Percentiles rank a stretch among this genome's conserved stretches.
phyloP scores from a whole-genome alignment of 1,284 basidiomycete genomes.

The Vanrija sp. region DNA sequence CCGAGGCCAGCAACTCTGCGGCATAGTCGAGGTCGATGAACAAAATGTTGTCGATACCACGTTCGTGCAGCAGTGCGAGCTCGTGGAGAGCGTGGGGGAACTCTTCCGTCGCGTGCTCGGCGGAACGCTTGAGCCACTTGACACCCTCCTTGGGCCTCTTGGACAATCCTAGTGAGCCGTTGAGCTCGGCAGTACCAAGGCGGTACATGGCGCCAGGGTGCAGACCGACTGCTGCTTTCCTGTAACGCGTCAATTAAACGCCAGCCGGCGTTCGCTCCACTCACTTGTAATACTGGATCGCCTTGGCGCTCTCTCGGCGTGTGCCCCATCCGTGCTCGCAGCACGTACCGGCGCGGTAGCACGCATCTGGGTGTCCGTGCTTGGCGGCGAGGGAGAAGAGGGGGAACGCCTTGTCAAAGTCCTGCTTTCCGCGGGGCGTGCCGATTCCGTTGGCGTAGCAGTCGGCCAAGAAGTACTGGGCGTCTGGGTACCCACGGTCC shows the following conservation, averaged over 20 bases:
- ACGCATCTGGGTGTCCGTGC: conserved; percentile 95
- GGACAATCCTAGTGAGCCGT: conserved; percentile 84
- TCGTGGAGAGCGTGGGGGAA: conserved; percentile 97
- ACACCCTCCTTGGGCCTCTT: conserved; percentile 92
- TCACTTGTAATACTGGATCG: conserved; percentile 77
- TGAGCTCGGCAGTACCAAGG: conserved; percentile 91
- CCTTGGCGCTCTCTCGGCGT: conserved; percentile 83
- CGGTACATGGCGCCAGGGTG: conserved; percentile 97
- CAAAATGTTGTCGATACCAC: conserved; percentile 92
- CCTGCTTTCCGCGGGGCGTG: conserved; percentile 79
- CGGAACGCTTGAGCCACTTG: conserved; percentile 95
- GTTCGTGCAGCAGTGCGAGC: conserved; percentile 86
- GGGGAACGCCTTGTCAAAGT: conserved; percentile 95
- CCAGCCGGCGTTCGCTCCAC: conserved; percentile 11
- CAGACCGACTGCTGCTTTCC: conserved; percentile 82
- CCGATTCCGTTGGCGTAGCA: conserved; percentile 97
- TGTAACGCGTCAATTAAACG: conserved; percentile 24
- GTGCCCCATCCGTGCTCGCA: conserved; percentile 99
- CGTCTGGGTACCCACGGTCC: conserved; percentile 86
- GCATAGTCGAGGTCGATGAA: conserved; percentile 96
- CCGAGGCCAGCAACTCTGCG: conserved; percentile 88
- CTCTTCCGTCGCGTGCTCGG: conserved; percentile 88
- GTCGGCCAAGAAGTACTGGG: conserved; percentile 96
- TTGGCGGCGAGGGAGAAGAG: conserved; percentile 95
- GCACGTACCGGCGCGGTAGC: conserved; percentile 93